Conservation (phyloP, 2,329 filamentous ascomycete genomes). For the Aspergillus phoenicis region DNA sequence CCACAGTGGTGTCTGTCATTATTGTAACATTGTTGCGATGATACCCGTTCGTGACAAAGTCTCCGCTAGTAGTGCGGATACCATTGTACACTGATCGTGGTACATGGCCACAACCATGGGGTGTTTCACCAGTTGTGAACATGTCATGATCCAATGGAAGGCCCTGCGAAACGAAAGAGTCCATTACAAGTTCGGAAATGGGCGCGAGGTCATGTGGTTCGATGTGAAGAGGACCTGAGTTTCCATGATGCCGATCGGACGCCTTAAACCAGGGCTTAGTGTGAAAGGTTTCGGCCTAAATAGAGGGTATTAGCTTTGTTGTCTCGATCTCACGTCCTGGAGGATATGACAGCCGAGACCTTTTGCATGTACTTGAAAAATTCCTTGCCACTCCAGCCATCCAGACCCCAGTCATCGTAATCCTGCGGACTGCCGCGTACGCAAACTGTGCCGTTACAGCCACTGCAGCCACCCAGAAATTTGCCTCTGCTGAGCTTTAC, state of each 20-base stretch:
- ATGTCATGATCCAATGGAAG: constrained; percentile 61
- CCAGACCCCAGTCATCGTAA: constrained; percentile 58
- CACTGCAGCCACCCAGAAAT: constrained; percentile 48
- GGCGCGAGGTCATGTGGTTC: constrained; percentile 62
- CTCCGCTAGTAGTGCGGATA: constrained; percentile 56
- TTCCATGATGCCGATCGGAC: constrained; percentile 52
- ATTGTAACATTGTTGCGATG: constrained; percentile 52
- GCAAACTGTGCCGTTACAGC: constrained; percentile 49
- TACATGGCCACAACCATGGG: constrained; percentile 60
- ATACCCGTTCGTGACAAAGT: constrained; percentile 54
- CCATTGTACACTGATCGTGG: constrained; percentile 57
- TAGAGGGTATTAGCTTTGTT: not conserved
- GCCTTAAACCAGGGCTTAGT: constrained; percentile 60
- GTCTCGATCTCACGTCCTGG: not conserved
- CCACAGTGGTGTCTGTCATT: constrained; percentile 53
- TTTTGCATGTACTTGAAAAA: constrained; percentile 61
- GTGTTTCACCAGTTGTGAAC: constrained; percentile 57
- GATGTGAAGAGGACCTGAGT: constrained; percentile 56
- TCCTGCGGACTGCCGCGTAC: constrained; percentile 48
- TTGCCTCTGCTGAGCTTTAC: constrained; percentile 48
- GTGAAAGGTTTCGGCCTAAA: constrained; percentile 60
- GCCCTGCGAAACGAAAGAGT: constrained; percentile 59
- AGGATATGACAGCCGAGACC: constrained; percentile 32
- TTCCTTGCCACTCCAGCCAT: constrained; percentile 60
- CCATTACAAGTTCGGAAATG: constrained; percentile 58